phyloP scores from a whole-genome alignment of 768 basidiomycete genomes.

The Tylopilus intermedius region DNA sequence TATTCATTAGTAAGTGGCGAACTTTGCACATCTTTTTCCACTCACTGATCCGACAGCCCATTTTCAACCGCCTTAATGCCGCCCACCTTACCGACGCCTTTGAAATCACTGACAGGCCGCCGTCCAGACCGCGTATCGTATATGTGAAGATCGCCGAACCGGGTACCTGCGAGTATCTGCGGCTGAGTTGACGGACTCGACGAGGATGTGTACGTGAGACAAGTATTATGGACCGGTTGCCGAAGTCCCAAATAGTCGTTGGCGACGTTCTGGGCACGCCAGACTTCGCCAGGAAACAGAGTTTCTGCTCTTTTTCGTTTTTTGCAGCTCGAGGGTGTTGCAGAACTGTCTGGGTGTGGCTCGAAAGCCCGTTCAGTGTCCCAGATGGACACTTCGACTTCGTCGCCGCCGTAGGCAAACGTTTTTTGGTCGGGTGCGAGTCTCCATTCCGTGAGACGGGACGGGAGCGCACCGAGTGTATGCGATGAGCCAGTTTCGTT shows the following conservation, averaged over 20 bases:
- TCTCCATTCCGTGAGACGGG: conserved; percentile 64
- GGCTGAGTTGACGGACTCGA: conserved; percentile 33
- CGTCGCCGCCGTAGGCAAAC: conserved; percentile 82
- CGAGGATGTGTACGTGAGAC: conserved; percentile 53
- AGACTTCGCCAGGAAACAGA: conserved; percentile 68
- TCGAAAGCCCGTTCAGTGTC: conserved; percentile 56
- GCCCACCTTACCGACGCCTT: conserved; percentile 51
- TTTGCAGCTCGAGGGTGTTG: conserved; percentile 13
- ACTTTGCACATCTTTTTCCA: conserved; percentile 2
- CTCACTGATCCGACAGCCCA: conserved; percentile 64
- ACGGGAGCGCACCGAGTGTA: conserved; percentile 50
- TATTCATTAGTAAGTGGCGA: not conserved
- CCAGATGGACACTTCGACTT: conserved; percentile 83
- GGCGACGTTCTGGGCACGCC: conserved; percentile 84
- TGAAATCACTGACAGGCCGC: conserved; percentile 67
- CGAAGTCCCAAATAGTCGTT: conserved; percentile 73
- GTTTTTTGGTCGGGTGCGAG: conserved; percentile 46
- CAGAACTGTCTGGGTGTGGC: conserved; percentile 15
- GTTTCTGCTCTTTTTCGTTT: conserved; percentile 59
- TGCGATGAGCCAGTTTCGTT: conserved; percentile 23
- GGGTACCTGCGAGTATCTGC: conserved; percentile 67
- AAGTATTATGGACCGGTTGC: conserved; percentile 72
- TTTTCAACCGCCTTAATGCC: conserved; percentile 57
- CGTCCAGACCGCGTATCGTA: conserved; percentile 74
- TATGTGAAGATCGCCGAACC: conserved; percentile 64